Evolutionary conservation across 768 basidiomycete species (phyloP), one percentile per base, ranked within the genome.

Genomic region (Mycena galopus): DNA sequence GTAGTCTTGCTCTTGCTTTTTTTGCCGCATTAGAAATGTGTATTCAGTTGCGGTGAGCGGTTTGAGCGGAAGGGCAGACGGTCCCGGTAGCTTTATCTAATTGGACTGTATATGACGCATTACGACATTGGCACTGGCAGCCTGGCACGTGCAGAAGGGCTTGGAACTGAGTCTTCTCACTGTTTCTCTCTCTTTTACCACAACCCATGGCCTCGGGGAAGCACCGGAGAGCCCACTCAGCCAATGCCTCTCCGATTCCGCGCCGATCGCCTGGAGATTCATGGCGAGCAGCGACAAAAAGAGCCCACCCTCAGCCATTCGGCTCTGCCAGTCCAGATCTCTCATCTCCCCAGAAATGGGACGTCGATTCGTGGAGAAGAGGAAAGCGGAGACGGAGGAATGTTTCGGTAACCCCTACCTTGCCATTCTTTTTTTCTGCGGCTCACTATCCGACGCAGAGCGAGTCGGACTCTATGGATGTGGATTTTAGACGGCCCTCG

Each of bases 361-460:
- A 88, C 76, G 80, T 88, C 32, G 90, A 90, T 72, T 77, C 81
- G 30, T 89, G 88, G 86, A 82, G 87, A 71, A 84, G 85, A 65
- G 86, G 87, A 30, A 92, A 92, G 77, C 82, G 88, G 64, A 85
- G 86, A 35, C 88, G 89, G 27, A 79, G 86, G 65, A 86, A 88
- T 69, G 69, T 80, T 55, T 83, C 86, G 23, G 90, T 91, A 75
- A 75, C 88, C 78, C 53, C 53, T 3, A 27, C 67, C 29, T 39
- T 33, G 59, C 61, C 58, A 23, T 68, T 35, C 30, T 33, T 47
- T 56, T 73, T 65, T 33, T 63, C 69, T 47, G 44, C 32, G 60
- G 61, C 32, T 63, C 27, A 67, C 61, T 21, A 42, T 23, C 50
- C 58, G 47, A 42, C 44, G 37, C 67, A 75, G 72, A 51, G 37